Base-by-base conservation (phyloP, 2,329 filamentous ascomycete genomes). In the Leptographium radiaticola region DNA sequence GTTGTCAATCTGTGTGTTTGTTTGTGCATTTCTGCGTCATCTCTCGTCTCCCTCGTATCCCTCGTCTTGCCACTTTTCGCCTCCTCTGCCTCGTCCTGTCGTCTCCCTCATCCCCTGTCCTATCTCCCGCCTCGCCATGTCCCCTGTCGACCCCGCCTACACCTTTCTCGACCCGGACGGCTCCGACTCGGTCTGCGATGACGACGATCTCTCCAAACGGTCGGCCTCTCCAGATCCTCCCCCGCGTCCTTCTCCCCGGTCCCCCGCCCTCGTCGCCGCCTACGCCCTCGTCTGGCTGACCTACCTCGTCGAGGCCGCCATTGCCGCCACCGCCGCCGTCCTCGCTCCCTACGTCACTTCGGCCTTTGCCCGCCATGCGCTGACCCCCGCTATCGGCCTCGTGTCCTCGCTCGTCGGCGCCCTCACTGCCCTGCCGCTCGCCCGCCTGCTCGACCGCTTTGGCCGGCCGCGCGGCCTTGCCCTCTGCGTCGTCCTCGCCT, bases 381-480 rank as follows among this genome's bases (percentile, higher is more conserved):
- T 59, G n/a, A 59, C 57, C 1, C 53, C 59, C 4, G 51, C 59
- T 5, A 49, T 56, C 13, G 45, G 51, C 34, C 49, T 61, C 47
- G 43, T 57, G 31, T 47, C 51, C 33, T 55, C 51, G 56, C 71
- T 73, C 6, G 61, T 81, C 25, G 78, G 78, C 3, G 33, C 61
- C 11, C 71, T 79, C 10, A 69, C 74, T 49, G 78, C 78, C 60
- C 73, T 80, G 3, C 75, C 77, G 2, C 71, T 80, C 61, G 77
- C 79, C 30, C 81, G 81, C 61, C 66, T 81, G 18, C 70, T 80
- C 44, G 76, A 83, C 65, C 67, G 80, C 25, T 81, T 75, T 67
- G 79, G 77, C 56, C 75, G 79, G 44, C 71, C 77, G 16, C 71
- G 79, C 60, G 79, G 76, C 8, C 76, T 78, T 58, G 66, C 72